These are phyloP conservation scores for Periconia sp. DNA, from an alignment of 2,329 filamentous ascomycete species.

Conservation along the genomic window DNA sequence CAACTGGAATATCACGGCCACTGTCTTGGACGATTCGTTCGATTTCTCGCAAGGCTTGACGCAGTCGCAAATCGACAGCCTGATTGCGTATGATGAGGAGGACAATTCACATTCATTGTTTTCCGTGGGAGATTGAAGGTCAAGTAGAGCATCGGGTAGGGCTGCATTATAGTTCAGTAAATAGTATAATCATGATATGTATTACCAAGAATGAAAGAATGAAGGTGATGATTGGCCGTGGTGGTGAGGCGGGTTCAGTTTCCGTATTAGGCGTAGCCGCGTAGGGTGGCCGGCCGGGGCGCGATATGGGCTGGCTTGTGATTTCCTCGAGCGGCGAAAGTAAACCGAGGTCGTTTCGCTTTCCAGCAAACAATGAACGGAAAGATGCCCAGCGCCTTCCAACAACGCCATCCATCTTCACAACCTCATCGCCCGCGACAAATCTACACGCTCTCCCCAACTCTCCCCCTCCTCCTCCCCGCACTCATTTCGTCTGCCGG, in stretches of 20 bases:
- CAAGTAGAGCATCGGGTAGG: too few relatives aligned
- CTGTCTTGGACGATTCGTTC: slow-evolving; percentile 41
- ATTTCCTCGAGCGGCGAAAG: slow-evolving; percentile 3
- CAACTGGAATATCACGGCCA: slow-evolving; percentile 34
- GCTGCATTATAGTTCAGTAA: too few relatives aligned
- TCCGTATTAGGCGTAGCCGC: neutral
- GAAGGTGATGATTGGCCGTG: neutral
- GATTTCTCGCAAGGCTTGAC: slow-evolving; percentile 41
- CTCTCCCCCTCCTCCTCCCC: too few relatives aligned
- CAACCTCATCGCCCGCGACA: too few relatives aligned
- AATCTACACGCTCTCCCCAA: too few relatives aligned
- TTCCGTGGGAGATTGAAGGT: slow-evolving; percentile 31
- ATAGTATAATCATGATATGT: too few relatives aligned
- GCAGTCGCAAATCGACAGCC: slow-evolving; percentile 34
- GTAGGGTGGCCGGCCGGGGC: neutral
- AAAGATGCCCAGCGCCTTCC: too few relatives aligned
- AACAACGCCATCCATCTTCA: too few relatives aligned
- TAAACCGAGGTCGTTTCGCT: slow-evolving; percentile 7
- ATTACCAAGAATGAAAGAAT: too few relatives aligned
- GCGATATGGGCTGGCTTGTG: neutral
- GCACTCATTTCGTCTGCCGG: too few relatives aligned
- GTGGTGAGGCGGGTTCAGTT: neutral
- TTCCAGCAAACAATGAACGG: neutral
- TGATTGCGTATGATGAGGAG: slow-evolving; percentile 38
- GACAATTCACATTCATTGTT: slow-evolving; percentile 45